Evolutionary conservation across 164 flowering plant genomes (phyloP).

Genomic region (Annona cherimola): DNA sequence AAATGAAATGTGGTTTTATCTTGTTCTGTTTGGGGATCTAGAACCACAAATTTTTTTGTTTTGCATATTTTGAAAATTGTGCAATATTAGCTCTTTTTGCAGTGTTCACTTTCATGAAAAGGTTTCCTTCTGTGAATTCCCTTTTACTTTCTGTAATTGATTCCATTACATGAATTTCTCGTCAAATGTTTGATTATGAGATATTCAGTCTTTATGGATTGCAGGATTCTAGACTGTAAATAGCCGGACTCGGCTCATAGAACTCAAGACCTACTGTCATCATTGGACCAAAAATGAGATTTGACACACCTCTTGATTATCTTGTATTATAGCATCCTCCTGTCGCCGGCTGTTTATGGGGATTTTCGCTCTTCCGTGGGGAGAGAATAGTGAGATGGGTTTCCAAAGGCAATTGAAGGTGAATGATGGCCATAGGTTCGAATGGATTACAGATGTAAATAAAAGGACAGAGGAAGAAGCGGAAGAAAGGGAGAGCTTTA

Average conservation of each 20-base stretch:
- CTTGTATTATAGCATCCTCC: constrained; percentile 78
- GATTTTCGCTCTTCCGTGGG: constrained; percentile 2
- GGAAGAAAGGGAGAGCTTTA: constrained; percentile 6
- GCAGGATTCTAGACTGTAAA: not conserved
- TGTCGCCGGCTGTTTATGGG: not conserved
- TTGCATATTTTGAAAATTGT: not conserved
- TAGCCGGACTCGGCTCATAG: not conserved
- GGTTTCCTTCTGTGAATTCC: not conserved
- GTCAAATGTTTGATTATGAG: not conserved
- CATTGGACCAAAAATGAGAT: constrained; percentile 10
- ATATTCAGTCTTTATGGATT: not conserved
- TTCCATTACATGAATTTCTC: not conserved
- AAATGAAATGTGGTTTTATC: not conserved
- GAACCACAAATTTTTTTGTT: not conserved
- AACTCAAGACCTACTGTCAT: not conserved
- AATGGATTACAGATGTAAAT: constrained; percentile 5
- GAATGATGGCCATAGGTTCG: constrained; percentile 2
- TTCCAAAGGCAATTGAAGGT: constrained; percentile 5
- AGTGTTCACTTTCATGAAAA: not conserved
- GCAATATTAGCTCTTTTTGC: not conserved
- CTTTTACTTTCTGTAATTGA: not conserved
- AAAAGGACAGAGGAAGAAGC: constrained; percentile 7
- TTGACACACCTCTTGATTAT: constrained; percentile 66
- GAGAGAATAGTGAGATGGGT: constrained; percentile 10
- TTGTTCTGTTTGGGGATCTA: not conserved